Percentiles rank a stretch among this genome's conserved stretches.
These are phyloP conservation scores for Solanum hybrid DNA, from an alignment of 305 asterid genomes.

Conservation along the genomic window DNA sequence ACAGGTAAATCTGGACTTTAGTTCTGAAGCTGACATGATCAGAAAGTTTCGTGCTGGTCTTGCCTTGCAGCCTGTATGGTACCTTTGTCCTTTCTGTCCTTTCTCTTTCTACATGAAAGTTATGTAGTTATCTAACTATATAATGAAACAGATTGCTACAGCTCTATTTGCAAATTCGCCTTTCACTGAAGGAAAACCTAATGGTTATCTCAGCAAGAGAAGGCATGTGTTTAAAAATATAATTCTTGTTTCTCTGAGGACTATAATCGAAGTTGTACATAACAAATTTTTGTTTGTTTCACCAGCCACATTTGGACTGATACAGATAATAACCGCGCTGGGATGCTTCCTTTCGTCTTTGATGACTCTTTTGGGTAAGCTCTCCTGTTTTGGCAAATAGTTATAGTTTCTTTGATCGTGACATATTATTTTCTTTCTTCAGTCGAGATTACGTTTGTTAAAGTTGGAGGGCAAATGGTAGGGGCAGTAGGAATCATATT, in stretches of 20 bases:
- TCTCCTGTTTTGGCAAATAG: not conserved
- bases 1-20: constrained; percentile 90
- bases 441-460: not conserved
- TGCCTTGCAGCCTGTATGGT: constrained; percentile 56
- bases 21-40: constrained; percentile 74
- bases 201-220: constrained; percentile 87
- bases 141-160: constrained; percentile 71
- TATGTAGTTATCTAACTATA: constrained; percentile 12
- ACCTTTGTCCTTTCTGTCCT: constrained; percentile 12
- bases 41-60: constrained; percentile 60
- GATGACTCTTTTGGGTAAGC: constrained; percentile 81
- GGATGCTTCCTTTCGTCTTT: constrained; percentile 95
- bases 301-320: constrained; percentile 92
- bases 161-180: constrained; percentile 85
- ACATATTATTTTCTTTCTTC: not conserved
- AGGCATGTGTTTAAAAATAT: constrained; percentile 31
- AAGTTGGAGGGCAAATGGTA: not conserved
- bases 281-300: constrained; percentile 11
- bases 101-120: not conserved
- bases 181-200: constrained; percentile 66
- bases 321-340: constrained; percentile 75
- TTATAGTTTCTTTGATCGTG: not conserved
- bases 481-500: not conserved
- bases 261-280: not conserved
- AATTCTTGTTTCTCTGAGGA: not conserved